Percentiles rank a stretch among this genome's conserved stretches.
Evolutionary conservation across 768 basidiomycete species (phyloP).

Genomic region (Leucocoprinus sp.): DNA sequence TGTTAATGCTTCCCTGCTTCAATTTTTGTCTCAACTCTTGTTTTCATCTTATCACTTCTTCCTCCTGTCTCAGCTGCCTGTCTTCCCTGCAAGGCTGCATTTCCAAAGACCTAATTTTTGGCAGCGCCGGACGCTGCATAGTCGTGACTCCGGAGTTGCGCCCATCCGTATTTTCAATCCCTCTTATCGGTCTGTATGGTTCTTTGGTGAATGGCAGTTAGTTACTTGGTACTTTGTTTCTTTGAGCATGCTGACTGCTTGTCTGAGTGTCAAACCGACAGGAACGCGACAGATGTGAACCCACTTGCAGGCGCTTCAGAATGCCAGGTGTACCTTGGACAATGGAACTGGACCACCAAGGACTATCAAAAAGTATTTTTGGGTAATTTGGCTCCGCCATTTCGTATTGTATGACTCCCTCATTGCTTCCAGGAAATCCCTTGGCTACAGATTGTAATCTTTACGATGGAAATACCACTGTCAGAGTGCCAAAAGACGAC

Average conservation of each 20-base stretch:
- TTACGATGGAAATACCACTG: constrained; percentile 26
- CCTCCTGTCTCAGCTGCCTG: constrained; percentile 20
- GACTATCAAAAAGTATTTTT: constrained; percentile 16
- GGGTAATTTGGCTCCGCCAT: constrained; percentile 21
- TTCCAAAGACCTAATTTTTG: constrained; percentile 13
- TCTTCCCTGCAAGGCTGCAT: constrained; percentile 21
- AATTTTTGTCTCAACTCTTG: constrained; percentile 14
- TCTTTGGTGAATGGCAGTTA: background rate
- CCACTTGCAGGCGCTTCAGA: background rate
- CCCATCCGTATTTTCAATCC: background rate
- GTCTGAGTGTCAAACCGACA: constrained; percentile 6
- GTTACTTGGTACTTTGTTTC: constrained; percentile 6
- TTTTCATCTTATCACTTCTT: constrained; percentile 17
- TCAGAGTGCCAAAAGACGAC: constrained; percentile 34
- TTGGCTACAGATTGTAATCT: constrained; percentile 42
- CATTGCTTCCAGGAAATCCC: constrained; percentile 32
- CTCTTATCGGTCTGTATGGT: background rate
- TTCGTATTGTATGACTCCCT: constrained; percentile 8
- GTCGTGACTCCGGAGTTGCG: background rate
- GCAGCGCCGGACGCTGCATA: background rate
- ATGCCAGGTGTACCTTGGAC: background rate
- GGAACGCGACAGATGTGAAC: background rate
- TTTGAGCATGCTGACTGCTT: background rate
- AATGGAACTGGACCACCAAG: background rate
- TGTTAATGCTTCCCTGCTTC: constrained; percentile 21